Evolutionary conservation across 805 yeast species (phyloP), one percentile per base, ranked within the genome.

Genomic region (Saturnispora hagleri): DNA sequence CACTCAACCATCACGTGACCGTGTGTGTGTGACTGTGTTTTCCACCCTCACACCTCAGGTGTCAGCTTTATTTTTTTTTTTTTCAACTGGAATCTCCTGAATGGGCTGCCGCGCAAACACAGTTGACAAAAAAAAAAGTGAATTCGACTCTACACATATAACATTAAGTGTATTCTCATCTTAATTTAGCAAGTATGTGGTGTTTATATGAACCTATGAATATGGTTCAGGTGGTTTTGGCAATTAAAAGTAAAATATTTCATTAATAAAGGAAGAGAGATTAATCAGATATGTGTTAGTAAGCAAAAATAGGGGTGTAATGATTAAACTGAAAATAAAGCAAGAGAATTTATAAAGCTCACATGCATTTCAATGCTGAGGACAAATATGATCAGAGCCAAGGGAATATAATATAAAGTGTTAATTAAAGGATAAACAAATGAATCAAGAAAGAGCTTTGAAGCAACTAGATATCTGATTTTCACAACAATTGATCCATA

Each of bases 171-270:
- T 22, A 41, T 22, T 22, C 18, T 47, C 45, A 47, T 38, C 50
- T 47, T 46, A 47, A 47, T 26, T 47, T 47, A 47, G 45, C 42
- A 38, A 47, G 50, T 47, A 47, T 47, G 50, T 47, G 28, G 17
- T 34, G 18, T 18, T 38, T 31, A 22, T 15, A 31, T 22, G 42
- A 24, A 12, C 28, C 27, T 44, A 34, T 43, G 9, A n/a, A 17
- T 26, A 27, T 15, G 33, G 28, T 26, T 22, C 17, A 43, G 6
- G 22, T 15, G 15, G 24, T 28, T 33, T 12, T 13, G 28, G 22
- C 31, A 22, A 9, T 15, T 12, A 45, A 24, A 13, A 6, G 43
- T 10, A 15, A 10, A 41, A 22, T 26, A 26, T 26, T 2, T 5
- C 28, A 26, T 26, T 1, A 7, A 8, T 26, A 2, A 26, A 17